Conservation (phyloP, 495 filamentous ascomycete species). For the Talaromyces proteolyticus region DNA sequence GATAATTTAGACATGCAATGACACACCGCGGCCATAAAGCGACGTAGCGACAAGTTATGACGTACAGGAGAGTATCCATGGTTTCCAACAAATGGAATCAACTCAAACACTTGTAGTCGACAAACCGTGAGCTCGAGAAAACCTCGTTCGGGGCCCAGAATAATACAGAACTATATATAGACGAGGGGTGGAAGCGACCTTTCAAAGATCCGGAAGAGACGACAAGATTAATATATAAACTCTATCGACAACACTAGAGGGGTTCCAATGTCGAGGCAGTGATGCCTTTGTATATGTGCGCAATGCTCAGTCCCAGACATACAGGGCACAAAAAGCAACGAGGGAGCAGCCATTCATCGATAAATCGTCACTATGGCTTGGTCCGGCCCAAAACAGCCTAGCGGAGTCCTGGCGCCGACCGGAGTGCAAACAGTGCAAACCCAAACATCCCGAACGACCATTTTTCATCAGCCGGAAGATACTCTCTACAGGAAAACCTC, state of each 20-base stretch:
- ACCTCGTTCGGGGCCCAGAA: too few species aligned
- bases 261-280: too few species aligned
- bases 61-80: conserved; percentile 84
- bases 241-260: too few species aligned
- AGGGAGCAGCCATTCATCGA: background rate
- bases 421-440: conserved; percentile 8
- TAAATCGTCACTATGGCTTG: background rate
- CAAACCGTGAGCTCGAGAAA: background rate
- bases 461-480: conserved; percentile 6
- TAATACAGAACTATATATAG: too few species aligned
- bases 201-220: too few species aligned
- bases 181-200: too few species aligned
- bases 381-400: background rate
- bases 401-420: background rate
- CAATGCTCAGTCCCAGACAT: too few species aligned
- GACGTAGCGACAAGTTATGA: too few species aligned
- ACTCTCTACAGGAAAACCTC: too few species aligned
- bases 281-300: too few species aligned
- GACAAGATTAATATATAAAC: too few species aligned
- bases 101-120: background rate
- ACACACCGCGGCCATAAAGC: too few species aligned
- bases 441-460: conserved; percentile 7
- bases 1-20: background rate
- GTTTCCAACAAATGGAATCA: background rate
- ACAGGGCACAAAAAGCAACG: background rate